Conservation (phyloP, 805 yeast genomes). For the Teunomyces stri region DNA sequence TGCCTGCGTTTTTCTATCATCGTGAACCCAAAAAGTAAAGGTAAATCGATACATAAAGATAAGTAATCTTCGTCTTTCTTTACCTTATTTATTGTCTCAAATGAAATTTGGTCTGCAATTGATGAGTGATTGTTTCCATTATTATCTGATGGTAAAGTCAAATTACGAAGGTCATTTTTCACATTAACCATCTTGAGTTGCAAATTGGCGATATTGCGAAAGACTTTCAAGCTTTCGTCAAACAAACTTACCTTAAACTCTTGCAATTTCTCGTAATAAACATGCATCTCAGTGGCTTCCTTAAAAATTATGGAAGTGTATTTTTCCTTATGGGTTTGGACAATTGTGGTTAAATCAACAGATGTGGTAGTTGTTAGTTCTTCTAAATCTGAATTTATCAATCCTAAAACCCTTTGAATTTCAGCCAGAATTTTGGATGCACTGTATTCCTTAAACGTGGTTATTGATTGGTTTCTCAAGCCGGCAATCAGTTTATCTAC, state of each 20-base stretch:
- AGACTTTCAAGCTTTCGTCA: constrained; percentile 22
- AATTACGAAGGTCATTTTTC: constrained; percentile 24
- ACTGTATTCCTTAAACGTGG: constrained; percentile 21
- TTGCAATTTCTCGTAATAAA: constrained; percentile 29
- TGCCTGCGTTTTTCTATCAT: constrained; percentile 61
- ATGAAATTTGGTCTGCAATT: constrained; percentile 4
- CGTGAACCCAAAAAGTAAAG: constrained; percentile 68
- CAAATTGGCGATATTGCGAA: constrained; percentile 30
- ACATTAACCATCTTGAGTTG: constrained; percentile 39
- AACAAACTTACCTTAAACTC: constrained; percentile 29
- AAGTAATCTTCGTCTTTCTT: constrained; percentile 36
- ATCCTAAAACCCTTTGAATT: constrained; percentile 7
- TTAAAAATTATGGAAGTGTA: constrained; percentile 26
- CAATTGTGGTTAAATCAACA: constrained; percentile 16
- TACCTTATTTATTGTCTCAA: constrained; percentile 22
- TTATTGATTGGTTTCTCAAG: constrained; percentile 37
- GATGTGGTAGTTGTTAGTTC: constrained; percentile 9
- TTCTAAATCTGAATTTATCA: constrained; percentile 20
- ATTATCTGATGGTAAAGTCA: constrained; percentile 18
- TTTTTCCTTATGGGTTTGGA: constrained; percentile 19
- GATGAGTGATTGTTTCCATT: neutral
- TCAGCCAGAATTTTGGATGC: constrained; percentile 2
- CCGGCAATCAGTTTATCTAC: constrained; percentile 43
- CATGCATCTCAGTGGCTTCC: constrained; percentile 32
- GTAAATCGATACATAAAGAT: constrained; percentile 59